Base-by-base conservation (phyloP, 2,329 filamentous ascomycete genomes). In the Calonectria pseudoturangicola region DNA sequence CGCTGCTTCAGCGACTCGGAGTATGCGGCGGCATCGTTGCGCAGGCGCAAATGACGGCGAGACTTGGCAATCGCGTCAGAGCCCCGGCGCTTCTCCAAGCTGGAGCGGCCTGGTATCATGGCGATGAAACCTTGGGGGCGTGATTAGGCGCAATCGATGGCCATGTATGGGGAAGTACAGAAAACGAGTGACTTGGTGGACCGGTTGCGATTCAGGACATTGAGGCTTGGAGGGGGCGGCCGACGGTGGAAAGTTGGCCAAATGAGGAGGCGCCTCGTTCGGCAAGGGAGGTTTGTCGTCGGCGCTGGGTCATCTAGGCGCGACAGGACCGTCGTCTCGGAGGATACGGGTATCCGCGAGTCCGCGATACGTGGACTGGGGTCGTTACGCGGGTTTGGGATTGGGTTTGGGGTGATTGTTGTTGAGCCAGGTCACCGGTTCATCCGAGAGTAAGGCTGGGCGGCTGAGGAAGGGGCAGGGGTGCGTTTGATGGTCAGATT, bases 21-120 rank as follows among this genome's bases (percentile, higher is more conserved):
- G 39, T 73, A 56, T 21, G 33, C 47, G 3, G 66, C 47, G 47
- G 71, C 66, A 43, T 75, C 69, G 63, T 73, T 72, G n/a, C 64
- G 73, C 47, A 71, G 64, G 67, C 67, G 70, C n/a, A 62, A 51
- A 56, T 69, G 65, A 41, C 69, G 68, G 51, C 63, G 73, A 56
- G 33, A 71, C 45, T 58, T 62, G 66, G 74, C 73, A 16, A 66
- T 54, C 33, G 48, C 62, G 27, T 36, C 33, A 74, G 66, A 54
- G n/a, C 65, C 76, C 60, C 68, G 73, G 47, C 70, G 67, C 72
- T 60, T 65, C 62, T 74, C 73, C 30, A 51, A 43, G 25, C 62
- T 72, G 43, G 73, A 69, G 67, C 63, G 71, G 66, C 73, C 75
- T 74, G 72, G 71, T 65, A 70, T 68, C 78, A 79, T 79, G 68